Evolutionary conservation across 345 rosid species (phyloP), one percentile per base, ranked within the genome.

Genomic region (Microcos paniculata): DNA sequence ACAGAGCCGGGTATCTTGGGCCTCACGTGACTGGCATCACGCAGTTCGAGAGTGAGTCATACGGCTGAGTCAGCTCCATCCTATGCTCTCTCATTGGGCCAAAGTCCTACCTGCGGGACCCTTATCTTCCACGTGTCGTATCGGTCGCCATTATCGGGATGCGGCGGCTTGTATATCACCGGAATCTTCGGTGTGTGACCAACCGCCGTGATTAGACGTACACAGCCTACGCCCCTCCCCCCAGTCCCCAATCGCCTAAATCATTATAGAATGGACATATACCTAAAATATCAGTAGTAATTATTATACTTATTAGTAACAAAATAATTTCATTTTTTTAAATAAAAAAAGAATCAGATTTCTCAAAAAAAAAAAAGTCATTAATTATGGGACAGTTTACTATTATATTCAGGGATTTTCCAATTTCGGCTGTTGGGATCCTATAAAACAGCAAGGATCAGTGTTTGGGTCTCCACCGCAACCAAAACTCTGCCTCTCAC

Each of bases 1-100:
- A 71, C 77, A 52, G 78, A 64, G 81, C 91, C 93, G 93, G 90
- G 94, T 81, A 89, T 89, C 95, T 87, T 86, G 96, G 91, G 88
- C 77, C 84, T 89, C 97, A 92, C 93, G 92, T 94, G 95, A 84
- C 82, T 66, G 70, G 80, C 62, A 71, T 80, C 85, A 77, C 84
- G 45, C 68, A 72, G 28, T 48, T 78, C 91, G 77, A 91, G 82
- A 80, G 81, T 31, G 30, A 69, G 72, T 31, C 81, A 45, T 48
- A 45, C 61, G 86, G 87, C 87, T 83, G 88, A 84, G 69, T 86
- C 88, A 85, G 84, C 90, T 75, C 46, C 77, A 13, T 49, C n/a
- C 49, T 70, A 77, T 63, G 48, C 33, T 77, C 30, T 68, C 70
- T 62, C 35, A 76, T 76, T 42, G 75, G 73, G 73, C 72, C 73